These are phyloP conservation scores for Sclerotinia borealis DNA, from an alignment of 2,329 filamentous ascomycete species.

Conservation along the genomic window DNA sequence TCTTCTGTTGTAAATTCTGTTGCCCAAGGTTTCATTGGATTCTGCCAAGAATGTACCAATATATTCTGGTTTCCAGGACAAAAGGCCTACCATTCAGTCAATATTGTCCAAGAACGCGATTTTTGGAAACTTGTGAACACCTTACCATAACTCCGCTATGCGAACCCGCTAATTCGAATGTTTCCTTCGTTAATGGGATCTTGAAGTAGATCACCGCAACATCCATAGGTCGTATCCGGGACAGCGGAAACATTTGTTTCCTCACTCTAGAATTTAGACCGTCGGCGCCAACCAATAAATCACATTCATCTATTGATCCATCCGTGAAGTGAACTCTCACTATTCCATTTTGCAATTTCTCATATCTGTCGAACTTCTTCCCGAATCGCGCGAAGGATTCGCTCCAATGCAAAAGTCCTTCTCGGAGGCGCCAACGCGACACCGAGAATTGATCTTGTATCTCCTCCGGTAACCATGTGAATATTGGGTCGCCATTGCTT, in stretches of 20 bases:
- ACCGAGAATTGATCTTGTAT: slow-evolving; percentile 25
- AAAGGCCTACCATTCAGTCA: slow-evolving; percentile 19
- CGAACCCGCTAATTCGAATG: slow-evolving; percentile 18
- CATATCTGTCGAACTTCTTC: slow-evolving; percentile 27
- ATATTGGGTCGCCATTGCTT: slow-evolving; percentile 23
- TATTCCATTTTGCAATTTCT: slow-evolving; percentile 23
- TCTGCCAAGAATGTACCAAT: slow-evolving; percentile 26
- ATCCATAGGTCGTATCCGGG: slow-evolving; percentile 17
- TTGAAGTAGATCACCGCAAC: slow-evolving; percentile 29
- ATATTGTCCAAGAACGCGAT: not conserved
- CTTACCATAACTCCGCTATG: slow-evolving; percentile 23
- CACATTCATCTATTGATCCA: slow-evolving; percentile 39
- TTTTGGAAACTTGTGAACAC: not conserved
- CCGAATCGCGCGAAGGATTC: slow-evolving; percentile 30
- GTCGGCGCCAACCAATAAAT: slow-evolving; percentile 51
- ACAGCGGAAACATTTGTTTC: slow-evolving; percentile 28
- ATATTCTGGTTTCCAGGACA: slow-evolving; percentile 27
- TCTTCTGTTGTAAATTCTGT: slow-evolving; percentile 20
- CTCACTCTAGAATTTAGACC: slow-evolving; percentile 47
- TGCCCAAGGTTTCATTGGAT: slow-evolving; percentile 22
- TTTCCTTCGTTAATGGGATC: slow-evolving; percentile 25
- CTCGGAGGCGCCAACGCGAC: slow-evolving; percentile 23
- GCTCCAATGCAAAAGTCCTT: slow-evolving; percentile 22
- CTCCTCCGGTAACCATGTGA: slow-evolving; percentile 23
- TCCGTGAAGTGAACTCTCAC: slow-evolving; percentile 40